These are phyloP conservation scores for Coemansia sp. DNA, from an alignment of 371 early-diverging fungal genomes.

Conservation along the genomic window DNA sequence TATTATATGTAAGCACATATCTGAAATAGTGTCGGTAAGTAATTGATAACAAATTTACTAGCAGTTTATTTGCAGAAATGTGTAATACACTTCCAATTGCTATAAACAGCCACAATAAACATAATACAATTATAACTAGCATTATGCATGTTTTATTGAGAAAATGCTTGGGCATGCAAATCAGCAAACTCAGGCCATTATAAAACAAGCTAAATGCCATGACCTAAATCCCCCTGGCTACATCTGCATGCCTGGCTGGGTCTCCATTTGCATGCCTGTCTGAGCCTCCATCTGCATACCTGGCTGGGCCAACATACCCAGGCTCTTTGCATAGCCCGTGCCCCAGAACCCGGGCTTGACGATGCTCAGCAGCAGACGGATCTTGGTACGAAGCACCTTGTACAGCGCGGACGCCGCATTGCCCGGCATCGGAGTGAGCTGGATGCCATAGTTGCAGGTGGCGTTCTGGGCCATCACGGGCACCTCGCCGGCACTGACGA, in stretches of 20 bases:
- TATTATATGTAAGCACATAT: too few relatives aligned
- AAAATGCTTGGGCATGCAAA: too few relatives aligned
- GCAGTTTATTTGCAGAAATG: too few relatives aligned
- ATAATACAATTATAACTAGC: too few relatives aligned
- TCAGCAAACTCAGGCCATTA: too few relatives aligned
- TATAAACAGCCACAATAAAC: too few relatives aligned
- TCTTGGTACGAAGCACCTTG: constrained; percentile 2
- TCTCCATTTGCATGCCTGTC: background rate
- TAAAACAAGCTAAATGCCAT: too few relatives aligned
- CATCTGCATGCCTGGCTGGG: background rate
- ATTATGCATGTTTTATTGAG: too few relatives aligned
- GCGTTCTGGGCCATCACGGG: background rate
- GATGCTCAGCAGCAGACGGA: background rate
- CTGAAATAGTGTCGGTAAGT: too few relatives aligned
- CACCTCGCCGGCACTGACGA: background rate
- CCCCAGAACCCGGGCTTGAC: background rate
- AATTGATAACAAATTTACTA: too few relatives aligned
- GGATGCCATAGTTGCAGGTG: constrained; percentile 5
- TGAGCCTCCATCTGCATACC: background rate
- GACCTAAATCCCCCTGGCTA: too few relatives aligned
- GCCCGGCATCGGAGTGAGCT: constrained; percentile 10
- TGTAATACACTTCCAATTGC: too few relatives aligned
- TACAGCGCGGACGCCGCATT: background rate
- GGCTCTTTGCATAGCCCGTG: background rate
- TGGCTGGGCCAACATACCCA: background rate